Base-by-base conservation (phyloP, 352 stramenopile species). In the Globisporangium acanthophoron region DNA sequence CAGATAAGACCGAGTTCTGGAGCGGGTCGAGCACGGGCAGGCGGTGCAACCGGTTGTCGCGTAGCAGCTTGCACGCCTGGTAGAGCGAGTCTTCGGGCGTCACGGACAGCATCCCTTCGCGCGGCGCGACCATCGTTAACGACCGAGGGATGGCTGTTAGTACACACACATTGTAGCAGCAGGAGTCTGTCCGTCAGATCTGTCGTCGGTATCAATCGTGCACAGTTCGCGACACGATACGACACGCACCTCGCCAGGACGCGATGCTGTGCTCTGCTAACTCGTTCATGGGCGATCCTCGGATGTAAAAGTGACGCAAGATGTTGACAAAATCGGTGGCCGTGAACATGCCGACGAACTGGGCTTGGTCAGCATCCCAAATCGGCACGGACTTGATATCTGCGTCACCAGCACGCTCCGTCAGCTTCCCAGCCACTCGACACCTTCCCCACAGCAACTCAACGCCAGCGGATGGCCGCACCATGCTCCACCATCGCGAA, bases 241-340 rank as follows among this genome's bases (percentile, higher is more conserved):
- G 24, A 41, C 20, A 39, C 65, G 31, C 64, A 92, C 82, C 82
- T 75, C 82, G 77, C 85, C 85, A 94, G 3, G 85, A 92, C 16
- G 78, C 81, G 56, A 94, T 94, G 53, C 85, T 94, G 66, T 94
- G 79, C 56, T 94, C 85, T 60, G 85, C 80, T 56, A 92, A 67
- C 53, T 91, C 80, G 46, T 90, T 89, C 80, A 98, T 95, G 44
- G 94, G 81, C 35, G 85, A 88, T n/a, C 88, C 84, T 24, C 88
- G 93, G 40, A 88, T 84, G 69, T 95, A 96, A 71, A 97, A 98
- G 66, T 97, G 88, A 20, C 95, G 83, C 41, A 99, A 66, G 61
- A 98, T 97, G 69, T 98, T 97, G 67, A 99, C 97, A 80, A 99
- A 99, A 76, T 99, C 96, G 12, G 94, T 98, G 1, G 97, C 92